Conservation (phyloP, 1,284 basidiomycete species). For the Meripilus lineatus region DNA sequence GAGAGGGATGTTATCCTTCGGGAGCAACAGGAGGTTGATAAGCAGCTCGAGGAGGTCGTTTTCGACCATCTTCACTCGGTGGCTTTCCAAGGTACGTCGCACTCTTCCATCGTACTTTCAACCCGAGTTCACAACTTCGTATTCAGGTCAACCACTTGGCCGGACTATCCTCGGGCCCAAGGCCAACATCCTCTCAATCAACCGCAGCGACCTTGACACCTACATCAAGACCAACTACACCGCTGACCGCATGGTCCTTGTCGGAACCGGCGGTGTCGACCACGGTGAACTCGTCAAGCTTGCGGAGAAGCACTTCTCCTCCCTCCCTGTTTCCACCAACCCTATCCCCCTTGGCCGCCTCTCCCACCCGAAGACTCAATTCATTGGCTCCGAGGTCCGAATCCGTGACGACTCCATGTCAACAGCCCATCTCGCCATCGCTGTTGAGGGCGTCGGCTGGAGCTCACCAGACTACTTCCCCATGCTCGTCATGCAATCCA, state of each 20-base stretch:
- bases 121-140: background rate
- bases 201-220: conserved; percentile 80
- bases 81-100: conserved; percentile 81
- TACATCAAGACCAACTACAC: conserved; percentile 99
- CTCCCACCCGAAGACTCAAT: conserved; percentile 72
- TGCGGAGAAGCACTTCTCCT: conserved; percentile 91
- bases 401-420: conserved; percentile 89
- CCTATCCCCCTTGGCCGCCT: conserved; percentile 87
- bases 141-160: conserved; percentile 84
- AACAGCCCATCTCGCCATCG: conserved; percentile 92
- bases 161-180: conserved; percentile 98
- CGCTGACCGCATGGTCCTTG: conserved; percentile 97
- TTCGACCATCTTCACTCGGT: conserved; percentile 98
- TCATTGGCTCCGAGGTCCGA: conserved; percentile 95
- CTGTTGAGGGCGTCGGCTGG: conserved; percentile 98
- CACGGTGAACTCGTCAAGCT: conserved; percentile 93
- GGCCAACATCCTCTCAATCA: conserved; percentile 95
- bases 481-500: conserved; percentile 97
- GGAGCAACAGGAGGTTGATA: conserved; percentile 99
- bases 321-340: conserved; percentile 82
- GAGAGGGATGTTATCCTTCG: conserved; percentile 97
- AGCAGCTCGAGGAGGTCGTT: conserved; percentile 97
- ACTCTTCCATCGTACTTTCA: conserved; percentile 14
- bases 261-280: conserved; percentile 94
- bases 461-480: conserved; percentile 98